These are phyloP conservation scores for Termitomyces sp. DNA, from an alignment of 768 basidiomycete genomes.

Conservation along the genomic window DNA sequence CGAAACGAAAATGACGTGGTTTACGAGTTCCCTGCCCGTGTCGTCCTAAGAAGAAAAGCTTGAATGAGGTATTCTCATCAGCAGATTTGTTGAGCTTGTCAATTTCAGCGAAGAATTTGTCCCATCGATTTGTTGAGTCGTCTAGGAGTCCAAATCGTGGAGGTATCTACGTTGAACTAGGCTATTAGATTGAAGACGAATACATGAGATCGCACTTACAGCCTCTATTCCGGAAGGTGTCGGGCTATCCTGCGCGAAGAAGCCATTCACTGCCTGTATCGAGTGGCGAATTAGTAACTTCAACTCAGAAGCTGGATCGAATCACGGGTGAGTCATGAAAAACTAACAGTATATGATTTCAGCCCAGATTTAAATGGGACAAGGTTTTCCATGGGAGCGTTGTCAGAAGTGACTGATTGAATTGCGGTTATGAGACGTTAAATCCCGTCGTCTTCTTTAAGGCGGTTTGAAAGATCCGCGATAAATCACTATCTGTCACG, in stretches of 20 bases:
- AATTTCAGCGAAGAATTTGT: constrained; percentile 35
- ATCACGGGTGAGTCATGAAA: background rate
- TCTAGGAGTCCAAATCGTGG: constrained; percentile 62
- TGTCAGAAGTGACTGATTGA: background rate
- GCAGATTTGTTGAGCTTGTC: constrained; percentile 40
- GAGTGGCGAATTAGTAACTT: background rate
- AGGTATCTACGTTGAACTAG: constrained; percentile 38
- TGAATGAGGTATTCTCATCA: constrained; percentile 40
- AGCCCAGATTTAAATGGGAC: background rate
- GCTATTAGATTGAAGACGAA: background rate
- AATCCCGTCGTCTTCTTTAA: background rate
- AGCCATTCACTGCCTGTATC: constrained; percentile 4
- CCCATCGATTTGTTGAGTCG: constrained; percentile 46
- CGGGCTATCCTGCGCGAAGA: constrained; percentile 8
- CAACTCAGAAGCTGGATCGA: background rate
- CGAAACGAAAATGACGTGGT: constrained; percentile 19
- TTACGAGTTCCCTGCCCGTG: constrained; percentile 75
- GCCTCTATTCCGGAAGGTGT: background rate
- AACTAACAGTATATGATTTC: background rate
- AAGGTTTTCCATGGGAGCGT: background rate
- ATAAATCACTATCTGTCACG: background rate
- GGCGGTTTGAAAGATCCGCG: no score
- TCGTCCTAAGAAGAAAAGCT: constrained; percentile 61
- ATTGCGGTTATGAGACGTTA: background rate
- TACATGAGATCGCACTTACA: background rate